These are phyloP conservation scores for Colletotrichum sp. DNA, from an alignment of 2,329 filamentous ascomycete genomes.

Conservation along the genomic window DNA sequence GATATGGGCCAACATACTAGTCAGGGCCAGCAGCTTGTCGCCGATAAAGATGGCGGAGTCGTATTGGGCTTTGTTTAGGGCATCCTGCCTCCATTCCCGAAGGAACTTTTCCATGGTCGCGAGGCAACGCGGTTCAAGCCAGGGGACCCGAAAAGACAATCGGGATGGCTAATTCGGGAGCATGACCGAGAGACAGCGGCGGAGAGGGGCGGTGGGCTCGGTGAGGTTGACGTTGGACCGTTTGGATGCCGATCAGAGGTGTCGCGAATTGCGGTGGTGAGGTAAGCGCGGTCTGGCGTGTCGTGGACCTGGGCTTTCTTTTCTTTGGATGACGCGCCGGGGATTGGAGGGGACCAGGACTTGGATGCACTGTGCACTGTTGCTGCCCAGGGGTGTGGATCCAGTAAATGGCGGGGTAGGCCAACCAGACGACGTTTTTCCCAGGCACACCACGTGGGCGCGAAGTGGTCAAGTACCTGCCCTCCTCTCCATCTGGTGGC, in stretches of 20 bases:
- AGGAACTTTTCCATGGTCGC: slow-evolving; percentile 85
- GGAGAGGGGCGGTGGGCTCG: neutral
- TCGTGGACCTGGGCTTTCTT: slow-evolving; percentile 14
- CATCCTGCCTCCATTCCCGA: slow-evolving; percentile 93
- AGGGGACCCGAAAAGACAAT: neutral
- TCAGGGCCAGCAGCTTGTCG: slow-evolving; percentile 94
- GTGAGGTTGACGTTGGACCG: neutral
- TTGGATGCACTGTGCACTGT: slow-evolving; percentile 16
- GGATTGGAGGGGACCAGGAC: slow-evolving; percentile 9
- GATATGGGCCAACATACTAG: slow-evolving; percentile 63
- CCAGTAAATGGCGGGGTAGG: slow-evolving; percentile 22
- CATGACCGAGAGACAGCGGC: neutral
- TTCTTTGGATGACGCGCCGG: slow-evolving; percentile 19
- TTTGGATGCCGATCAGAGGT: slow-evolving; percentile 1
- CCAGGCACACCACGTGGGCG: slow-evolving; percentile 18
- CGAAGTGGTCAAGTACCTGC: neutral
- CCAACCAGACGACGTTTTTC: slow-evolving; percentile 14
- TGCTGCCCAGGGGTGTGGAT: slow-evolving; percentile 16
- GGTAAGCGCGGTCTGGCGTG: slow-evolving; percentile 18
- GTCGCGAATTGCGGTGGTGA: neutral
- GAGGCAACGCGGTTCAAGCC: neutral
- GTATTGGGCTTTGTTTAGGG: slow-evolving; percentile 93
- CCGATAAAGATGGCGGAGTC: slow-evolving; percentile 97
- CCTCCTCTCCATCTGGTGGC: neutral
- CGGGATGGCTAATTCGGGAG: neutral